Conservation (phyloP, 208 protist genomes). For the Acanthamoeba lenticulata region DNA sequence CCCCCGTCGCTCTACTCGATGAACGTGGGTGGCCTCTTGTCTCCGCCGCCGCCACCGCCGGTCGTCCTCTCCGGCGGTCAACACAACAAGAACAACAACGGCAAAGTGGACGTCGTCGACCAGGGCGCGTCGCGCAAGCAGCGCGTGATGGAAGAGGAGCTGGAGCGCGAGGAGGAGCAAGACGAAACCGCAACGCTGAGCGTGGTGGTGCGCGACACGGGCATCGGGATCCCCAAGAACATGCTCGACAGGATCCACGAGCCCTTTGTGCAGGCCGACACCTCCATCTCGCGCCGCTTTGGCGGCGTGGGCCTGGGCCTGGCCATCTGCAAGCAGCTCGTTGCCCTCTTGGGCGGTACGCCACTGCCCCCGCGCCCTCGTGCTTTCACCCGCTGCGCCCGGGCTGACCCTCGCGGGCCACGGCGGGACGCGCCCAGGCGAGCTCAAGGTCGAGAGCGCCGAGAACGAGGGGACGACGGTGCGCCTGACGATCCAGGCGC, state of each 20-base stretch:
- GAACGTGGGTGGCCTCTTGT: background rate
- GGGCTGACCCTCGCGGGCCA: no score
- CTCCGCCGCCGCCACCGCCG: background rate
- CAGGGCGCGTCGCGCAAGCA: background rate
- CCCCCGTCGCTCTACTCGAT: background rate
- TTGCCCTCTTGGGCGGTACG: background rate
- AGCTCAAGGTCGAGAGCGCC: background rate
- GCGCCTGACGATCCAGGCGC: background rate
- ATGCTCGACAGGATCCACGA: background rate
- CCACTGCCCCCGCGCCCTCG: no score
- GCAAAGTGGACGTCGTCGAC: background rate
- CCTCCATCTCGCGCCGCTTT: background rate
- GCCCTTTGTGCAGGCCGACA: background rate
- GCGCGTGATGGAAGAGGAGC: background rate
- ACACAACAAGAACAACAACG: background rate
- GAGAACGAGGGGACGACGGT: background rate
- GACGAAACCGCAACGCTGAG: background rate
- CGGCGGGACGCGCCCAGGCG: no score
- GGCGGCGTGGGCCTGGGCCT: slow-evolving; percentile 34
- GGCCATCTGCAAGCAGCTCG: slow-evolving; percentile 43
- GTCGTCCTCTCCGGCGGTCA: background rate
- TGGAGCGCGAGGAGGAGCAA: background rate
- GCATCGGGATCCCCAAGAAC: background rate
- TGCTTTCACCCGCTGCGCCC: background rate
- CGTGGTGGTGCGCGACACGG: background rate